Evolutionary conservation across 1,139 yeast genomes (phyloP), one percentile per base, ranked within the genome.

Genomic region (Blastobotrys malaysiensis): DNA sequence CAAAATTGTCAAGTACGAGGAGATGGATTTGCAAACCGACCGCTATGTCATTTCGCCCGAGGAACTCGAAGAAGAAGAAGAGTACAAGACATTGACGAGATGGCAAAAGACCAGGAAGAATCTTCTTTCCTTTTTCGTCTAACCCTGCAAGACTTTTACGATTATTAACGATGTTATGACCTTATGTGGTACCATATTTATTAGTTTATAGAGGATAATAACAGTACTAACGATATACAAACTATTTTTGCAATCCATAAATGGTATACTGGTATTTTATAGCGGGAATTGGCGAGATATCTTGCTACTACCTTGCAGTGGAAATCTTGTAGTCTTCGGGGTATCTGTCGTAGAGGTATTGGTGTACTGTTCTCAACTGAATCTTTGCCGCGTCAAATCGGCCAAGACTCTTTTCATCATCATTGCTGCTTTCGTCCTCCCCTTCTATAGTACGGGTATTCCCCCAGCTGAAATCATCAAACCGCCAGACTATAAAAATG

Each of bases 401-500:
- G 11, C 31, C 46, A 16, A 31, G 16, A 61, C 97, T 97, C 52
- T 81, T 88, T 7, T 62, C 75, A 48, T 75, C 82, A 54, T 83
- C 90, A 68, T 88, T 95, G 36, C 83, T 86, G 58, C 77, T 82
- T 57, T 73, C 74, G 53, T 71, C 75, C 9, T 82, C 95, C 46
- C 93, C 95, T 18, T 82, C 82, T 55, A 93, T 83, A 18, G 87
- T 80, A 75, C 96, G 79, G 1, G 97, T 89, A 62, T 87, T 96
- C 66, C 97, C 96, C 97, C 97, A 90, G 68, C 91, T 83, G 70
- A 90, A 90, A 69, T 90, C 97, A 72, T 90, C 97, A 71, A 90
- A 89, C 68, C 88, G 89, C 97, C 97, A 90, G 61, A 64, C 63
- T 61, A 58, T 61, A 19, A 18, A 5, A 20, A 19, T 6, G 22